Evolutionary conservation across 257 asterid genomes (phyloP).

Genomic region (Prunella vulgaris): DNA sequence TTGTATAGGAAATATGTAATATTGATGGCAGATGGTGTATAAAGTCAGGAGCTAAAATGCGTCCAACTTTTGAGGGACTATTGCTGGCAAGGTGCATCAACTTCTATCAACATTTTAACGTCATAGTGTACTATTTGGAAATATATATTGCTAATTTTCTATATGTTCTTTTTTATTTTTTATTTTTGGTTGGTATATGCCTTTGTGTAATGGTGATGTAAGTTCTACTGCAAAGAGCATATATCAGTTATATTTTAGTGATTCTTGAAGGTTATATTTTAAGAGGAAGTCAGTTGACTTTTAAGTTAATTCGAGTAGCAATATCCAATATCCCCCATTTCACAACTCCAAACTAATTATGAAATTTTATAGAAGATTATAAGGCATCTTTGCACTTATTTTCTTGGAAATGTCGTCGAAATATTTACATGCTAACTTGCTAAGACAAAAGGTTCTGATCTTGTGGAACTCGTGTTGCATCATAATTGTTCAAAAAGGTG

Average conservation of each 20-base stretch:
- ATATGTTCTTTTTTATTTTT: background rate
- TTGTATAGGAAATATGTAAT: conserved; percentile 62
- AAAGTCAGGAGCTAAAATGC: conserved; percentile 44
- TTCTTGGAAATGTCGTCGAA: background rate
- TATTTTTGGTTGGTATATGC: no score
- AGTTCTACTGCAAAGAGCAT: background rate
- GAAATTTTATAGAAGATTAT: background rate
- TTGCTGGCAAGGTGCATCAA: conserved; percentile 72
- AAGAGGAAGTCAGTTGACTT: conserved; percentile 4
- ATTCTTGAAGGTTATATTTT: background rate
- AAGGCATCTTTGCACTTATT: background rate
- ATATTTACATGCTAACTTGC: background rate
- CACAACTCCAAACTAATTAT: conserved; percentile 1
- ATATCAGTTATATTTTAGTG: background rate
- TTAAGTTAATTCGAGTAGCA: background rate
- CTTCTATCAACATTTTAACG: conserved; percentile 20
- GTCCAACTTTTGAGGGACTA: conserved; percentile 65
- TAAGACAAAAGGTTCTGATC: background rate
- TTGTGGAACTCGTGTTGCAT: background rate
- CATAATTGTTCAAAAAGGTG: background rate
- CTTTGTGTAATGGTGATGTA: background rate
- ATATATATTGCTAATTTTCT: background rate
- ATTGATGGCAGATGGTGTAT: conserved; percentile 95
- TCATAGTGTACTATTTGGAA: conserved; percentile 12
- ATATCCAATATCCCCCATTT: background rate